These are phyloP conservation scores for Neofusicoccum umdonicola DNA, from an alignment of 2,329 filamentous ascomycete genomes.

Conservation along the genomic window DNA sequence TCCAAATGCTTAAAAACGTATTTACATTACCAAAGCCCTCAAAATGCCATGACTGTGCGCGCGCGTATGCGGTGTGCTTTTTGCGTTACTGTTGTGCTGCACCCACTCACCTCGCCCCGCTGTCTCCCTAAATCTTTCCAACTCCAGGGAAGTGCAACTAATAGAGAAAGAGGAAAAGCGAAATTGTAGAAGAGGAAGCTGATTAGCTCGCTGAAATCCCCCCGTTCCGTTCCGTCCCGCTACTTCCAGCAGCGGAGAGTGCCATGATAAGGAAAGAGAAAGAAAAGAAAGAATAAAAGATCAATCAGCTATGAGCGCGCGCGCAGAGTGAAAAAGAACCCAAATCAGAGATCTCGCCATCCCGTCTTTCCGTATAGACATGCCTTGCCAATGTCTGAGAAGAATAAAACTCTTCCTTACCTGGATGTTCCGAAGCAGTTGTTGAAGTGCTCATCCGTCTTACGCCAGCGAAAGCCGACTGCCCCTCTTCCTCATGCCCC, in stretches of 20 bases:
- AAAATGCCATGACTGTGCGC: no score
- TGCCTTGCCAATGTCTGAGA: background rate
- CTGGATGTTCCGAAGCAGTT: background rate
- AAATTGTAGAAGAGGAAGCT: background rate
- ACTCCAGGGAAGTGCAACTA: conserved; percentile 12
- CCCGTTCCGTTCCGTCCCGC: background rate
- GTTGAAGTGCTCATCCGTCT: background rate
- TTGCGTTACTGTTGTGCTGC: no score
- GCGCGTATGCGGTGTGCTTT: no score
- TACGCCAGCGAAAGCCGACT: background rate
- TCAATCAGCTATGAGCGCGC: no score
- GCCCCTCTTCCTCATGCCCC: background rate
- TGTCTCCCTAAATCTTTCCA: background rate
- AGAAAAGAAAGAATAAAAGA: background rate
- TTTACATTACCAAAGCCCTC: no score
- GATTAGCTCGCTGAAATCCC: background rate
- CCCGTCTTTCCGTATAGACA: background rate
- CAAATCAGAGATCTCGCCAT: background rate
- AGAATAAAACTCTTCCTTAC: background rate
- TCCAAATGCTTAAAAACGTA: no score
- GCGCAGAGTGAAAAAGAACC: no score
- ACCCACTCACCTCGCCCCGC: no score
- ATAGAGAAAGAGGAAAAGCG: background rate
- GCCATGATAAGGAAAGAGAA: background rate
- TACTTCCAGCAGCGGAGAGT: background rate